Percentiles rank a stretch among this genome's conserved stretches.
These are phyloP conservation scores for Pleodorina starrii DNA, from an alignment of 139 green algal species.

Conservation along the genomic window DNA sequence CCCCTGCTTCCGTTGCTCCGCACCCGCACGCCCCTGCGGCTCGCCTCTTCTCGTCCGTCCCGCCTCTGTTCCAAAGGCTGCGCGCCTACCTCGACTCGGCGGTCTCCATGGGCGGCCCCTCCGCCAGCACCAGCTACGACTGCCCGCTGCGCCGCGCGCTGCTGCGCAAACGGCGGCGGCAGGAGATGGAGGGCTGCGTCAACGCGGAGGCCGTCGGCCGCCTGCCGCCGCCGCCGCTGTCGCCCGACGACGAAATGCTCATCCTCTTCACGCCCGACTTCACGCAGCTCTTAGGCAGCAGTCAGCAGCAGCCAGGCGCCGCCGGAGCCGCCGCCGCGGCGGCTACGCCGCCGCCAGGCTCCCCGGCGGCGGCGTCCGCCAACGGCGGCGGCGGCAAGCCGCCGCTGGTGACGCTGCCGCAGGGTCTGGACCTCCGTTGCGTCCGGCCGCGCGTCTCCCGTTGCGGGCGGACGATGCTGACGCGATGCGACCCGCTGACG, in stretches of 20 bases:
- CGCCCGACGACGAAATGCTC: conserved; percentile 41
- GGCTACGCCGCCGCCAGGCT: not conserved
- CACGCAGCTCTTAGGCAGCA: not conserved
- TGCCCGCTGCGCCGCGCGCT: conserved; percentile 40
- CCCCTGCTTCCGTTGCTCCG: no score
- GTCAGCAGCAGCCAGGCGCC: not conserved
- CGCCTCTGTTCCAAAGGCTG: conserved; percentile 23
- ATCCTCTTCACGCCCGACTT: conserved; percentile 15
- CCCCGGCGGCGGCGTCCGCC: not conserved
- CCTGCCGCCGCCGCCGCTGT: conserved; percentile 48
- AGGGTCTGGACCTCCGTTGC: conserved; percentile 1
- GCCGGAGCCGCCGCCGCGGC: not conserved
- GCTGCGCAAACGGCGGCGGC: conserved; percentile 47
- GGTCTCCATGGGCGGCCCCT: not conserved
- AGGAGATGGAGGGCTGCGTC: conserved; percentile 44
- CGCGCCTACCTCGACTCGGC: conserved; percentile 26
- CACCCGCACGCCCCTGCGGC: no score
- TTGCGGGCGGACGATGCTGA: conserved; percentile 42
- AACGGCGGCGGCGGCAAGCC: not conserved
- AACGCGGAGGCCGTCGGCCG: conserved; percentile 21
- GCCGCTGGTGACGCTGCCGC: not conserved
- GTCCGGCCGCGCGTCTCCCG: conserved; percentile 21
- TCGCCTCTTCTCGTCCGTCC: no score
- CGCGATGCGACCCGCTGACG: conserved; percentile 50
- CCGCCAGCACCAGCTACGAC: conserved; percentile 38